Evolutionary conservation across 768 basidiomycete genomes (phyloP), one percentile per base, ranked within the genome.

Genomic region (Astraeus odoratus): DNA sequence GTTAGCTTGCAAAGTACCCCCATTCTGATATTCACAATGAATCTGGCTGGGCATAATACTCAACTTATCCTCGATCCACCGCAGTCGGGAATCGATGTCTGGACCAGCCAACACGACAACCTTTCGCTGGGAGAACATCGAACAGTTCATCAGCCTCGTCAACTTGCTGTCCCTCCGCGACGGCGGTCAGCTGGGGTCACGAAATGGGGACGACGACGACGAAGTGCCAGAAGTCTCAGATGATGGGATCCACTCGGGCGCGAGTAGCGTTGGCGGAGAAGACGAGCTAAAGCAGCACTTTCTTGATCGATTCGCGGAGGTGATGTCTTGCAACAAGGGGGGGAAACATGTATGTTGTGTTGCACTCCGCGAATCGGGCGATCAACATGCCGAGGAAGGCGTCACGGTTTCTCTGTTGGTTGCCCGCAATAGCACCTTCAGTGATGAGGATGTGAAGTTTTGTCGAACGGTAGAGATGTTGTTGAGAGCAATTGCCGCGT

Each of bases 161-260:
- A 43, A 43, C 29, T 15, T 43, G 30, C 22, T 43, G 2, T 43
- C 42, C 16, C 20, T 43, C 15, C 42, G 31, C 30, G 35, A 35
- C 18, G 23, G 30, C 20, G 19, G 29, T 12, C 42, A 43, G 42
- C 6, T 43, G 1, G 26, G 27, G 16, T 10, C 18, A 4, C 10
- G 12, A 8, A 9, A 16, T 10, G 38, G 23, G 38, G 23, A 40
- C 15, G 39, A 16, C 1, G 25, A 26, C 6, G 13, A 40, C 25
- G 24, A 27, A 25, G 24, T 18, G 2, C 8, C 20, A 15, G 26
- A 18, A 18, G 39, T n/a, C 50, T 63, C 52, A 4, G 65, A 38
- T 8, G 16, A 12, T 18, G 5, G 24, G 9, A 9, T 3, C 10
- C 13, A 39, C 22, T 4, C 8, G 13, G 5, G n/a, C 9, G 8